Conservation (phyloP, 352 stramenopile genomes). For the Phytophthora idaei region DNA sequence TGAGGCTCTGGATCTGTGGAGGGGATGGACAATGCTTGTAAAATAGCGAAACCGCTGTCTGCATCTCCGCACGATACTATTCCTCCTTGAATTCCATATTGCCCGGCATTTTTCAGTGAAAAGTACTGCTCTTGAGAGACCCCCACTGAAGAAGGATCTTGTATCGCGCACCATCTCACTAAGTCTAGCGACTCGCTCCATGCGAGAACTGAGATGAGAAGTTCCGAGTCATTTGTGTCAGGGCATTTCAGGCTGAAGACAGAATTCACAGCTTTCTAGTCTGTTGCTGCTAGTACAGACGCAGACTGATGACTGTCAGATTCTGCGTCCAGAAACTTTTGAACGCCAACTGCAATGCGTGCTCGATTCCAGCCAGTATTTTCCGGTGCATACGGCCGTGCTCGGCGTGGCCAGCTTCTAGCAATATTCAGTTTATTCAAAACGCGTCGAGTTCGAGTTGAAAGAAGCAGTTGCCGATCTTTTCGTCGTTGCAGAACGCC, state of each 20-base stretch:
- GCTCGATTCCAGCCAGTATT: slow-evolving; percentile 4
- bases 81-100: slow-evolving; percentile 15
- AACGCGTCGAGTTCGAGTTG: slow-evolving; percentile 37
- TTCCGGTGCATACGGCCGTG: slow-evolving; percentile 4
- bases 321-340: slow-evolving; percentile 19
- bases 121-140: slow-evolving; percentile 15
- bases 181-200: slow-evolving; percentile 19
- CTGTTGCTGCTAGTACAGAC: not conserved
- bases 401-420: slow-evolving; percentile 21
- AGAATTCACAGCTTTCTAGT: slow-evolving; percentile 27
- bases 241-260: slow-evolving; percentile 14
- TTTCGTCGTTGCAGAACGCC: slow-evolving; percentile 37
- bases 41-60: not conserved
- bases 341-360: not conserved
- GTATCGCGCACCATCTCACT: slow-evolving; percentile 14
- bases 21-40: slow-evolving; percentile 4
- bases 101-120: slow-evolving; percentile 18
- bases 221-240: not conserved
- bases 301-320: slow-evolving; percentile 2
- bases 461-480: slow-evolving; percentile 43
- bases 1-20: not conserved
- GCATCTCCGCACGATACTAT: slow-evolving; percentile 19
- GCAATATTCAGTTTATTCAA: slow-evolving; percentile 45
- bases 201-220: slow-evolving; percentile 14
- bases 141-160: not conserved